Evolutionary conservation across 495 filamentous ascomycete species (phyloP), one percentile per base, ranked within the genome.

Genomic region (Trichoderma parareesei): DNA sequence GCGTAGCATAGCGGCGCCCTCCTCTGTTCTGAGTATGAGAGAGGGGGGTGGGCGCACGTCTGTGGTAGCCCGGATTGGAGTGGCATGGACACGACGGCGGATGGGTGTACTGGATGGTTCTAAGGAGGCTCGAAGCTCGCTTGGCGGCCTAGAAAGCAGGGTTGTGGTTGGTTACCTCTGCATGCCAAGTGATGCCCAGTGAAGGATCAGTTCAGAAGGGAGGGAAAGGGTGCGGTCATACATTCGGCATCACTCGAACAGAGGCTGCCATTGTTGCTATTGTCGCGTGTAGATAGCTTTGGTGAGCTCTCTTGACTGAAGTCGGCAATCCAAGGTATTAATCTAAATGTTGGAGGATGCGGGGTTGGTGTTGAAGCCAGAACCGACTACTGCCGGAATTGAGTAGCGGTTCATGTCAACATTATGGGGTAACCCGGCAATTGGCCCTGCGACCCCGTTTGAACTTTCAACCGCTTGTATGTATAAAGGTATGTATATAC

Each of bases 81-180:
- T 98, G 94, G 77, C 95, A 98, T 3, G 95, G 94, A 69, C 95
- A 98, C 11, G 82, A 85, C 5, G 92, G 91, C 1, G 92, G 92
- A 74, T 96, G 93, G 0, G 90, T 88, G 74, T 87, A 95, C 76
- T 97, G 92, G 14, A 98, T 82, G 42, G 94, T 90, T 62, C 90
- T 87, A 63, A 98, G 86, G 62, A 98, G 85, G 70, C 84, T 90
- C 67, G 87, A 73, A n/a, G 94, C 93, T 67, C 89, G 79, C 57
- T 84, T 79, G 64, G 93, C 91, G 67, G 88, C 85, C 70, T 91
- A 81, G 42, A 6, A 60, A 27, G 27, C 27, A 27, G 27, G 27
- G 27, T 27, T 43, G 61, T 27, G 61, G 2, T 60, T 38, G 20
- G 57, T 41, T 33, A 48, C 27, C 27, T 27, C 37, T 37, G 37